These are phyloP conservation scores for Phytophthora vignae DNA, from an alignment of 352 stramenopile species.

Conservation along the genomic window DNA sequence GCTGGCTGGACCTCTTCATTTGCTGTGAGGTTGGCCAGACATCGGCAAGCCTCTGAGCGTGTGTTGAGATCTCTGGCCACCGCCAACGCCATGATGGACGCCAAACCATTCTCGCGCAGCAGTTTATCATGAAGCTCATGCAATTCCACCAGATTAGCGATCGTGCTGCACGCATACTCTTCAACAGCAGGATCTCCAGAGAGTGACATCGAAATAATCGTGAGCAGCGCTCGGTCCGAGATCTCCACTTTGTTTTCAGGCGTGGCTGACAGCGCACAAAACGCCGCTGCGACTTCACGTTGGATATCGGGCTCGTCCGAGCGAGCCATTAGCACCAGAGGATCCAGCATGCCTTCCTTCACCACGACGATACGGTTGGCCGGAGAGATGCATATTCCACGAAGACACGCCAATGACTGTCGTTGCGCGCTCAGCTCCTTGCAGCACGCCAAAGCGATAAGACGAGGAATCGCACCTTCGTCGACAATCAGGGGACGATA, in stretches of 20 bases:
- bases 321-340: conserved; percentile 95
- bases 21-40: conserved; percentile 95
- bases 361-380: conserved; percentile 91
- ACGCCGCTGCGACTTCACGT: conserved; percentile 91
- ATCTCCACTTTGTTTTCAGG: conserved; percentile 97
- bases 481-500: conserved; percentile 94
- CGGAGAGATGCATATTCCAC: conserved; percentile 93
- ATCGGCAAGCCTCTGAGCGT: conserved; percentile 91
- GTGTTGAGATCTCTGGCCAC: conserved; percentile 92
- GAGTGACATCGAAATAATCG: conserved; percentile 95
- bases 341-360: conserved; percentile 95
- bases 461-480: conserved; percentile 92
- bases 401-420: conserved; percentile 92
- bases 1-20: conserved; percentile 94
- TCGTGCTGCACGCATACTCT: conserved; percentile 93
- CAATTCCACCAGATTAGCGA: conserved; percentile 96
- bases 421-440: conserved; percentile 94
- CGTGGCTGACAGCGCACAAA: conserved; percentile 96
- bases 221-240: conserved; percentile 93
- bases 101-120: conserved; percentile 93
- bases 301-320: conserved; percentile 93
- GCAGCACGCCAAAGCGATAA: conserved; percentile 95
- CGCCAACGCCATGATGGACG: conserved; percentile 93
- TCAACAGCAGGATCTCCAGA: conserved; percentile 92
- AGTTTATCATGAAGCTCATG: conserved; percentile 95